phyloP scores from a whole-genome alignment of 306 rosid species.

The Cyamopsis tetragonoloba region DNA sequence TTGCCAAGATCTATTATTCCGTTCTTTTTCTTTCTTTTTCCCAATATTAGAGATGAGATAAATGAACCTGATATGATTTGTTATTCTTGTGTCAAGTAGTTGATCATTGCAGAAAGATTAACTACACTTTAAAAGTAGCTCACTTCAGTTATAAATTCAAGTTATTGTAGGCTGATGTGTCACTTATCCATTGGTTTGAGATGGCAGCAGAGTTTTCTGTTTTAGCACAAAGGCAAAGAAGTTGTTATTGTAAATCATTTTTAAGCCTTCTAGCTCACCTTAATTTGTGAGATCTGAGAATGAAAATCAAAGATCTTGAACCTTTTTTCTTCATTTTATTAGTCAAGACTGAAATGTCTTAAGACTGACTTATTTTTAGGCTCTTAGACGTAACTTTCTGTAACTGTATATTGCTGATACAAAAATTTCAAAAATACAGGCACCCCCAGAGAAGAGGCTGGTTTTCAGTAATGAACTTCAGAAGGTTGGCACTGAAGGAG shows the following conservation, averaged over 20 bases:
- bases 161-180: not conserved
- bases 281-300: not conserved
- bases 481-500: slow-evolving; percentile 59
- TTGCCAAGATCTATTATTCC: not conserved
- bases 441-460: slow-evolving; percentile 55
- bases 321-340: not conserved
- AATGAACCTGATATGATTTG: not conserved
- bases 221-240: not conserved
- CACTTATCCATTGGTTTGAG: not conserved
- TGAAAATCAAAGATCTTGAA: not conserved
- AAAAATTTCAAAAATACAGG: slow-evolving; percentile 28
- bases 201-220: not conserved
- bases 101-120: not conserved
- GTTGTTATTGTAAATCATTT: not conserved
- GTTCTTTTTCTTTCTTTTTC: not conserved
- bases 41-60: not conserved
- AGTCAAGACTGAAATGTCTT: not conserved
- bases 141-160: not conserved
- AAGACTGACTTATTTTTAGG: not conserved
- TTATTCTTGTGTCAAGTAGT: not conserved
- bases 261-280: not conserved
- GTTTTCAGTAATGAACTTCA: slow-evolving; percentile 50
- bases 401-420: not conserved
- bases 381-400: not conserved
- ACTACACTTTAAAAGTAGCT: not conserved